Conservation (phyloP, 352 stramenopile genomes). For the Globisporangium megalacanthum region DNA sequence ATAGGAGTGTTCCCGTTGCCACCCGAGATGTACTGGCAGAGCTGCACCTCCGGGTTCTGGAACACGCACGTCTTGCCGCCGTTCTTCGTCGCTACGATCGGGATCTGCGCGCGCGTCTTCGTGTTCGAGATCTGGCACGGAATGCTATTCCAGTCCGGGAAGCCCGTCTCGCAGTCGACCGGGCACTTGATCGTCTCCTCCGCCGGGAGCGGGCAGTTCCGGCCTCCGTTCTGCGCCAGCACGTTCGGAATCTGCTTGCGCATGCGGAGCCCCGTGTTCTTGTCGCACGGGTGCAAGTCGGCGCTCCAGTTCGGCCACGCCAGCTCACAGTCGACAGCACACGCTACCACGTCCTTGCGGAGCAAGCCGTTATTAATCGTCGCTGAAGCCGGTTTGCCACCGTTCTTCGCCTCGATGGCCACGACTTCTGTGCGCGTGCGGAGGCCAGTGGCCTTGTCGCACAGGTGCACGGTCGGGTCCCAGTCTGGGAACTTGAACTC, state of each 20-base stretch:
- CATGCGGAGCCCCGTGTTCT: constrained; percentile 5
- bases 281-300: constrained; percentile 18
- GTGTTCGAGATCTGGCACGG: not conserved
- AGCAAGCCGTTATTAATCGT: no score
- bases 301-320: constrained; percentile 25
- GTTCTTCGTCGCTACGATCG: not conserved
- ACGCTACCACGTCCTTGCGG: constrained; percentile 15
- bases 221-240: not conserved
- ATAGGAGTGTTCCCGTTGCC: not conserved
- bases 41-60: not conserved
- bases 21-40: not conserved
- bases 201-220: constrained; percentile 6
- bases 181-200: constrained; percentile 2
- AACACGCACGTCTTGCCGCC: not conserved
- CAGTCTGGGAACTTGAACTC: constrained; percentile 35
- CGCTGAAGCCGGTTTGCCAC: no score
- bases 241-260: not conserved
- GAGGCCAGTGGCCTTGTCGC: constrained; percentile 21
- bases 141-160: not conserved
- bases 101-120: constrained; percentile 2
- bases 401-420: constrained; percentile 20
- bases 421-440: constrained; percentile 29
- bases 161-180: constrained; percentile 37
- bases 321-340: constrained; percentile 43
- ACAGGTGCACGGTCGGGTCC: constrained; percentile 20